Conservation (phyloP, 805 yeast genomes). For the Saccharomycopsis sp. region DNA sequence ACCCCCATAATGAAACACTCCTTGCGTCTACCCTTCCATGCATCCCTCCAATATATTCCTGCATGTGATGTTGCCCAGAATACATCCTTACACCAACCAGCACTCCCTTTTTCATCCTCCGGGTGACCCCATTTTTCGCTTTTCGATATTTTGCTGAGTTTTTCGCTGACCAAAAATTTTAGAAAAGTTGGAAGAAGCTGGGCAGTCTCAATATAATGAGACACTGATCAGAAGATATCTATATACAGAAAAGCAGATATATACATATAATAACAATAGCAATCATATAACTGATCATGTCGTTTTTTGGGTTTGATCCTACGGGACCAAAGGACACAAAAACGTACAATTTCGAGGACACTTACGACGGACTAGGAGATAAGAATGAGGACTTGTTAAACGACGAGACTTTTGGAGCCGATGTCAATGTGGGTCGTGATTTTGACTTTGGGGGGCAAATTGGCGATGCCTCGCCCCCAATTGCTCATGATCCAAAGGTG, state of each 20-base stretch:
- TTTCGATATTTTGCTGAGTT: too few relatives aligned
- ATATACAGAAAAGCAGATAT: too few relatives aligned
- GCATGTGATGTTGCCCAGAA: background rate
- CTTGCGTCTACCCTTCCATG: too few relatives aligned
- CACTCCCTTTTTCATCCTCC: background rate
- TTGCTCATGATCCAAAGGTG: conserved; percentile 27
- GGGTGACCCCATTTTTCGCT: background rate
- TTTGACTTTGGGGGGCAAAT: conserved; percentile 52
- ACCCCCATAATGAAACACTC: too few relatives aligned
- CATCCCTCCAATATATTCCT: too few relatives aligned
- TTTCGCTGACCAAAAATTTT: too few relatives aligned
- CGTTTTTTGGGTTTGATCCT: conserved; percentile 62
- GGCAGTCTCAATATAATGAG: background rate
- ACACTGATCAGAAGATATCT: too few relatives aligned
- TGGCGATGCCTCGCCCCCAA: conserved; percentile 25
- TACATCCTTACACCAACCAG: background rate
- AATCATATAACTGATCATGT: conserved; percentile 41
- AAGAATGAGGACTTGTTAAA: conserved; percentile 72
- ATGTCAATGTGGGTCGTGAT: conserved; percentile 47
- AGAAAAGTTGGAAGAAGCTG: background rate
- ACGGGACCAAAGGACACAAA: conserved; percentile 26
- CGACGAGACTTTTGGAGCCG: conserved; percentile 70
- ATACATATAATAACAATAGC: too few relatives aligned
- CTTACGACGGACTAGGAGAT: conserved; percentile 76
- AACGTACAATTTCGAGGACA: conserved; percentile 71